Evolutionary conservation across 768 basidiomycete genomes (phyloP), one percentile per base, ranked within the genome.

Genomic region (Lactifluus rugatus): DNA sequence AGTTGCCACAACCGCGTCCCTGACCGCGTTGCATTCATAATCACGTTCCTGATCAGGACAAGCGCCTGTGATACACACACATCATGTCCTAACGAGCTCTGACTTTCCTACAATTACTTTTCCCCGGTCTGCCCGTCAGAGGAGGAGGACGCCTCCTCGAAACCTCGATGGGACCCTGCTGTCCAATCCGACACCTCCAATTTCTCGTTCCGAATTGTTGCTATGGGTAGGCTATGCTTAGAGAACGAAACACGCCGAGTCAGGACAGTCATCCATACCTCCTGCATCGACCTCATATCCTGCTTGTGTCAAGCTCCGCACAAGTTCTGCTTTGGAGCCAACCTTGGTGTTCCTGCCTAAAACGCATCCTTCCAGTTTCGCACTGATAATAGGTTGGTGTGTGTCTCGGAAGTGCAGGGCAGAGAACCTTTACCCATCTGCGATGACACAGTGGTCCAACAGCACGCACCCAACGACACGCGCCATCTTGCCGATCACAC

Each of bases 361-460:
- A 46, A 91, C 82, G 59, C 81, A 89, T 10, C 82, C 81, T 16
- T 91, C 89, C 2, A 92, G 70, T 70, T 86, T 90, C 4, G 81
- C 87, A 2, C 89, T 90, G 61, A 23, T 45, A 63, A 57, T 47
- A 47, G 5, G 19, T 54, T 56, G 32, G 44, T 55, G 7, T 48
- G 25, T 56, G 7, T 32, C 23, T 4, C 19, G 37, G 52, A 57
- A 9, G 11, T 28, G 51, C n/a, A 23, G 9, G 37, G 52, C 52
- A 48, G 51, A 17, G 7, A 54, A 37, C 5, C n/a, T 45, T 66
- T 62, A 92, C 93, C 92, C 91, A 57, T 95, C 92, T 44, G 81
- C 87, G 13, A 97, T 73, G 4, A 89, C 79, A 65, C 93, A 94
- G 66, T 95, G 93, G 67, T 96, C 94, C 62, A 93, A 76, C 23